Percentiles rank a stretch among this genome's conserved stretches.
Evolutionary conservation across 1,139 yeast genomes (phyloP).

Genomic region (Spathaspora sp.): DNA sequence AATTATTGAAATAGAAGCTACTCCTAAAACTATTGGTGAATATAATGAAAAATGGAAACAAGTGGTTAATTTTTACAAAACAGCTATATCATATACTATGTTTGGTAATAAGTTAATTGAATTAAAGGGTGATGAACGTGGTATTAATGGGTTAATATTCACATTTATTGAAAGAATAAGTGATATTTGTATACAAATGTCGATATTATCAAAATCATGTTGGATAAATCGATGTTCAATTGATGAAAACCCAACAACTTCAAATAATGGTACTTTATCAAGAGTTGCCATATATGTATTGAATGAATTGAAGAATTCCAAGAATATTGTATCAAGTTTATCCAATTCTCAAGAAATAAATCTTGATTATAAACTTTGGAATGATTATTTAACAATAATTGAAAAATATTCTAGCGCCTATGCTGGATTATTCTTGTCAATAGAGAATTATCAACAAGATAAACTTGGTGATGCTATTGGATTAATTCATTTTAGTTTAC

Average conservation of each 20-base stretch:
- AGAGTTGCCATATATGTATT: constrained; percentile 42
- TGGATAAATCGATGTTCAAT: constrained; percentile 35
- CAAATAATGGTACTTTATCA: constrained; percentile 41
- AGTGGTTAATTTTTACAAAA: constrained; percentile 33
- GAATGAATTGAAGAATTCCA: constrained; percentile 29
- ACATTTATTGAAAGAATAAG: constrained; percentile 28
- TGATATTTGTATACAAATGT: constrained; percentile 38
- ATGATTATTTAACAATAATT: constrained; percentile 29
- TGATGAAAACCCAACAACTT: constrained; percentile 27
- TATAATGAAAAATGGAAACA: constrained; percentile 36
- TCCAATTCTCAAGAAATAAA: constrained; percentile 13
- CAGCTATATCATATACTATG: constrained; percentile 26
- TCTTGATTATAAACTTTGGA: constrained; percentile 31
- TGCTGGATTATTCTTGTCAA: constrained; percentile 43
- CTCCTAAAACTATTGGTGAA: constrained; percentile 9
- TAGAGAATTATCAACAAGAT: constrained; percentile 42
- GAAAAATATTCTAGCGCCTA: constrained; percentile 41
- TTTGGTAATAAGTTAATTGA: constrained; percentile 21
- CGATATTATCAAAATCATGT: constrained; percentile 39
- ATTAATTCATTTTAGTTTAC: constrained; percentile 35
- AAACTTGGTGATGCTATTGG: constrained; percentile 47
- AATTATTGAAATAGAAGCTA: constrained; percentile 25
- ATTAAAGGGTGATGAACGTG: background rate
- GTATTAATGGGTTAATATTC: constrained; percentile 17
- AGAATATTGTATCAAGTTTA: constrained; percentile 14